A percentile compares a stretch with the other conserved stretches of the same genome.
phyloP scores from a whole-genome alignment of 176 grass and related monocot species.

The Leersia perrieri region DNA sequence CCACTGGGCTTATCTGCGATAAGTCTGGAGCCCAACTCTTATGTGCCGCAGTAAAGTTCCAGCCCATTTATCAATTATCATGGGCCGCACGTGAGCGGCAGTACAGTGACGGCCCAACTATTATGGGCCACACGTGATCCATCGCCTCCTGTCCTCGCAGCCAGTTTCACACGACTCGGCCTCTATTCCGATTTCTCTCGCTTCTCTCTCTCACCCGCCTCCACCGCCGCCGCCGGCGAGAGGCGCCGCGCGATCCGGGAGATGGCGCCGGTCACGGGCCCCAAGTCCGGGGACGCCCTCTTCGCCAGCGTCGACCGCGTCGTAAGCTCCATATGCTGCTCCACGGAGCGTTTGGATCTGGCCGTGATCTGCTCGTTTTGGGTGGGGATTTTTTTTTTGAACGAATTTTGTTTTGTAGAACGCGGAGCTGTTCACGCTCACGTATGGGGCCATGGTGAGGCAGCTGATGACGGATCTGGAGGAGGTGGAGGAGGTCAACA shows the following conservation, averaged over 20 bases:
- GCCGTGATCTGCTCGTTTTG: conserved; percentile 6
- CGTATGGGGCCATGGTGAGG: conserved; percentile 92
- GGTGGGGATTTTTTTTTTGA: neutral
- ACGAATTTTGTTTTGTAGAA: too few species aligned
- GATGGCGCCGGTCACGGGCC: conserved; percentile 58
- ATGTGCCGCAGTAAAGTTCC: too few species aligned
- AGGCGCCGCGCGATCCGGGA: conserved; percentile 23
- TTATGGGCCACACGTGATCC: neutral
- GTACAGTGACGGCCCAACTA: neutral
- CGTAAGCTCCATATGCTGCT: conserved; percentile 53
- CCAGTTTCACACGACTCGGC: too few species aligned
- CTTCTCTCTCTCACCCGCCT: too few species aligned
- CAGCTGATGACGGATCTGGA: conserved; percentile 98
- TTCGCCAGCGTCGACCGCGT: conserved; percentile 97
- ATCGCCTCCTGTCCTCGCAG: neutral
- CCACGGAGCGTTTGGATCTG: conserved; percentile 28
- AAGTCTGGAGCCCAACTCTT: too few species aligned
- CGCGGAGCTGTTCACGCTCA: conserved; percentile 97
- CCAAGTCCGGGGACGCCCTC: conserved; percentile 85
- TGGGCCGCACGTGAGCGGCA: too few species aligned
- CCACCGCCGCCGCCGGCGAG: neutral
- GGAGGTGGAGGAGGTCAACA: conserved; percentile 99
- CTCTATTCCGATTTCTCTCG: neutral
- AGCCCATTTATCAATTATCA: neutral
- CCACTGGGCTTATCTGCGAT: too few species aligned